Conservation (phyloP, 805 yeast genomes). For the Sungouiozyma ichnusensis region DNA sequence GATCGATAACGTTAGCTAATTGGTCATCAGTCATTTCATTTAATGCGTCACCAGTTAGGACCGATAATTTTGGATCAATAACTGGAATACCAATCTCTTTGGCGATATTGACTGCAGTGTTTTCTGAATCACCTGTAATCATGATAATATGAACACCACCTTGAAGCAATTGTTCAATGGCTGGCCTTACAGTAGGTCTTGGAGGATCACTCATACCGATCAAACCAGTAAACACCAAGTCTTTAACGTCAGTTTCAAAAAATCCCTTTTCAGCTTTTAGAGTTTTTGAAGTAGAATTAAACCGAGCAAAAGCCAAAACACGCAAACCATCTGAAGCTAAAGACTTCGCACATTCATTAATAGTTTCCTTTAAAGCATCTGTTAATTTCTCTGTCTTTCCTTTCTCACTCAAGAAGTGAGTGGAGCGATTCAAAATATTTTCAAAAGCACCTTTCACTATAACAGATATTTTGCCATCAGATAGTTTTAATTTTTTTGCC, state of each 20-base stretch:
- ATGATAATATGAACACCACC: conserved; percentile 97
- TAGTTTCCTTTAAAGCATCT: conserved; percentile 36
- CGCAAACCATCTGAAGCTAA: conserved; percentile 81
- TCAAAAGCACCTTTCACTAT: conserved; percentile 90
- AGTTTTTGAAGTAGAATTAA: conserved; percentile 25
- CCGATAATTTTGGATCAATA: conserved; percentile 49
- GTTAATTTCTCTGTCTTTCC: conserved; percentile 55
- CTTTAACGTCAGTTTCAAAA: conserved; percentile 35
- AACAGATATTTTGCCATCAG: conserved; percentile 49
- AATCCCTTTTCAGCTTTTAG: conserved; percentile 13
- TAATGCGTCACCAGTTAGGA: conserved; percentile 75
- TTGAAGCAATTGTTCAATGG: conserved; percentile 64
- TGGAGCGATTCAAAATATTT: conserved; percentile 50
- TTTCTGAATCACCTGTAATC: conserved; percentile 93
- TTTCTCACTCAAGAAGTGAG: conserved; percentile 44
- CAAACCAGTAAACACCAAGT: conserved; percentile 70
- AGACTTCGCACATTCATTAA: conserved; percentile 46
- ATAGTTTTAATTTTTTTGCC: conserved; percentile 63
- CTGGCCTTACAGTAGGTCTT: conserved; percentile 68
- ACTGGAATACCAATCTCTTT: conserved; percentile 83
- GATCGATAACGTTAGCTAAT: conserved; percentile 63
- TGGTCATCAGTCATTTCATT: conserved; percentile 65
- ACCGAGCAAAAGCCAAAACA: conserved; percentile 68
- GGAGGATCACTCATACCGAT: conserved; percentile 98
- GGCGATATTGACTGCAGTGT: conserved; percentile 79